Evolutionary conservation across 345 rosid species (phyloP).

Genomic region (Dipteronia dyeriana): DNA sequence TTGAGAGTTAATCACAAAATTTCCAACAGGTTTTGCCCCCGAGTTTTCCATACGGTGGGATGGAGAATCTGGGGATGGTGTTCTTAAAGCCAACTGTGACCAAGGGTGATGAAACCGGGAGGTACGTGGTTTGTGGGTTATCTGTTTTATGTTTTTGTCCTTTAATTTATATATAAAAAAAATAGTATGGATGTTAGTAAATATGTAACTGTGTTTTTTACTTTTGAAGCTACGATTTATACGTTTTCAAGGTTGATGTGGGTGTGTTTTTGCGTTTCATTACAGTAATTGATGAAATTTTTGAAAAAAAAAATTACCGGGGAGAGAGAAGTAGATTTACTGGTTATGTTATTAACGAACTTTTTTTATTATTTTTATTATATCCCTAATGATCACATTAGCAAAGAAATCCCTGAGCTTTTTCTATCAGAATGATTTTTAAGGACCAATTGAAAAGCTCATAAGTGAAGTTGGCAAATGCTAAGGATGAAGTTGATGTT

Average conservation of each 20-base stretch:
- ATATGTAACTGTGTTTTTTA: not conserved
- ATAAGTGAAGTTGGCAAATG: too few relatives aligned
- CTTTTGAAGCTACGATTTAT: not conserved
- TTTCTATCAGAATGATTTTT: too few relatives aligned
- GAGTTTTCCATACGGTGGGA: constrained; percentile 90
- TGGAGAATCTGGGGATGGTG: constrained; percentile 91
- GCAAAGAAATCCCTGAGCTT: too few relatives aligned
- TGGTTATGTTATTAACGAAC: not conserved
- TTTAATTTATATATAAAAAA: too few relatives aligned
- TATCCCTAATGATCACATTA: too few relatives aligned
- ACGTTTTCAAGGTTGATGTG: not conserved
- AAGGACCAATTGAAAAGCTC: too few relatives aligned
- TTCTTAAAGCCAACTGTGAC: constrained; percentile 90
- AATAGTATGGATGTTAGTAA: too few relatives aligned
- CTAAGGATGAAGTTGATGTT: too few relatives aligned
- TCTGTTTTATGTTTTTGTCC: constrained; percentile 8
- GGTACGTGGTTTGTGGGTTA: constrained; percentile 33
- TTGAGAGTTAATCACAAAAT: too few relatives aligned
- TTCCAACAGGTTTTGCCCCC: constrained; percentile 92
- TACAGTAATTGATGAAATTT: not conserved
- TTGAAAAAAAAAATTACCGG: not conserved
- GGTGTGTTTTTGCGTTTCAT: not conserved
- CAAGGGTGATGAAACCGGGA: constrained; percentile 89
- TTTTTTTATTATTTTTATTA: not conserved
- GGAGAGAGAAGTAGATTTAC: constrained; percentile 1